Evolutionary conservation across 768 basidiomycete genomes (phyloP).

Genomic region (Punctularia strigosozonata): DNA sequence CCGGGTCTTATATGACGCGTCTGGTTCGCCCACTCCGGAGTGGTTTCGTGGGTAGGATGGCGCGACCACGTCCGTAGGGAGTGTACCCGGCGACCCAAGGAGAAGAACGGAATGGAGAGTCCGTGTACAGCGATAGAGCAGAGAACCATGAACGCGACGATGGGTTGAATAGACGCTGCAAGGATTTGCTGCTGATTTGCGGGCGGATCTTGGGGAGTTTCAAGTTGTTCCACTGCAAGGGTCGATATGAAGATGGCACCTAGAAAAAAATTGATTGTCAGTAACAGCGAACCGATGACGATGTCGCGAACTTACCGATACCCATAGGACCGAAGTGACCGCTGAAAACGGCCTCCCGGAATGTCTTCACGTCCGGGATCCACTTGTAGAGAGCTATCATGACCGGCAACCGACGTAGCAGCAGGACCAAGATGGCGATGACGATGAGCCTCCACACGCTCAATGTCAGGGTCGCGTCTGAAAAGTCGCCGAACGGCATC

Average conservation of each 20-base stretch:
- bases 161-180: slow-evolving; percentile 73
- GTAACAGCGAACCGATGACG: not conserved
- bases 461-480: slow-evolving; percentile 51
- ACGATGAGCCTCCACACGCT: slow-evolving; percentile 78
- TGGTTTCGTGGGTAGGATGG: slow-evolving; percentile 35
- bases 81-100: slow-evolving; percentile 85
- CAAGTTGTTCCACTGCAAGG: slow-evolving; percentile 54
- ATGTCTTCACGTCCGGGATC: slow-evolving; percentile 94
- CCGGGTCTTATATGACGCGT: slow-evolving; percentile 58
- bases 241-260: slow-evolving; percentile 93
- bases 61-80: slow-evolving; percentile 86
- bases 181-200: slow-evolving; percentile 53
- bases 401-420: slow-evolving; percentile 73
- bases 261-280: slow-evolving; percentile 12
- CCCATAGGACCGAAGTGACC: slow-evolving; percentile 94
- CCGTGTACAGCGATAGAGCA: slow-evolving; percentile 83
- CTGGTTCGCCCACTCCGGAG: slow-evolving; percentile 79
- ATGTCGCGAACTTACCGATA: slow-evolving; percentile 41
- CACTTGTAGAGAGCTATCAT: slow-evolving; percentile 80
- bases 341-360: slow-evolving; percentile 86
- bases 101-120: slow-evolving; percentile 90
- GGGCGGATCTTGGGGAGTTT: slow-evolving; percentile 30
- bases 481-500: slow-evolving; percentile 86
- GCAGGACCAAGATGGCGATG: slow-evolving; percentile 69
- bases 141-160: slow-evolving; percentile 91